phyloP scores from a whole-genome alignment of 495 filamentous ascomycete species.

The Hypomontagnella monticulosa region DNA sequence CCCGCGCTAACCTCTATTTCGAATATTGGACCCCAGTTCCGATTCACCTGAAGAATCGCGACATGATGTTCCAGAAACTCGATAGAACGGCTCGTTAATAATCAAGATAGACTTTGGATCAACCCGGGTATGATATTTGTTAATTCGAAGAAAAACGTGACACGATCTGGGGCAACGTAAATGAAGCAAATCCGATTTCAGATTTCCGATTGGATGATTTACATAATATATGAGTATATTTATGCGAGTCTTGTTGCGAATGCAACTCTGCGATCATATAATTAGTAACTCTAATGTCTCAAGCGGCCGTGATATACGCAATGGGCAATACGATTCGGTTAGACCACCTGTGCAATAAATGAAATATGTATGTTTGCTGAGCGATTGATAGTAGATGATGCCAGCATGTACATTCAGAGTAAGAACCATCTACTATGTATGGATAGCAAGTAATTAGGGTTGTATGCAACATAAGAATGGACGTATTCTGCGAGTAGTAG shows the following conservation, averaged over 20 bases:
- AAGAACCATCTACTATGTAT: no score
- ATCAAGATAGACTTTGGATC: background rate
- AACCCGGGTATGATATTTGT: background rate
- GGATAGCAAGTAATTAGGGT: no score
- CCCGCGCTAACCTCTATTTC: conserved; percentile 26
- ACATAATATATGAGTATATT: background rate
- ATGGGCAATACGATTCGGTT: no score
- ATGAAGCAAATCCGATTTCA: background rate
- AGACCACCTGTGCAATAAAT: no score
- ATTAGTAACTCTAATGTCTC: no score
- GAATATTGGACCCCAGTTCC: background rate
- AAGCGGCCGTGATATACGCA: no score
- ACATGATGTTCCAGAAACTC: conserved; percentile 14
- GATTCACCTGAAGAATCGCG: background rate
- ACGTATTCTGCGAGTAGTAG: background rate
- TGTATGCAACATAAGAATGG: no score
- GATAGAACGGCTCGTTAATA: conserved; percentile 7
- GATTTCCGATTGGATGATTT: background rate
- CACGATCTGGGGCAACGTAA: background rate
- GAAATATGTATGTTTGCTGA: no score
- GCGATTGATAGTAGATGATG: no score
- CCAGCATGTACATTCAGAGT: no score
- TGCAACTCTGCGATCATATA: background rate
- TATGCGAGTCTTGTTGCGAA: background rate
- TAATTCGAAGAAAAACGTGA: conserved; percentile 17